Base-by-base conservation (phyloP, 345 rosid species). In the Mallotus nudiflorus region DNA sequence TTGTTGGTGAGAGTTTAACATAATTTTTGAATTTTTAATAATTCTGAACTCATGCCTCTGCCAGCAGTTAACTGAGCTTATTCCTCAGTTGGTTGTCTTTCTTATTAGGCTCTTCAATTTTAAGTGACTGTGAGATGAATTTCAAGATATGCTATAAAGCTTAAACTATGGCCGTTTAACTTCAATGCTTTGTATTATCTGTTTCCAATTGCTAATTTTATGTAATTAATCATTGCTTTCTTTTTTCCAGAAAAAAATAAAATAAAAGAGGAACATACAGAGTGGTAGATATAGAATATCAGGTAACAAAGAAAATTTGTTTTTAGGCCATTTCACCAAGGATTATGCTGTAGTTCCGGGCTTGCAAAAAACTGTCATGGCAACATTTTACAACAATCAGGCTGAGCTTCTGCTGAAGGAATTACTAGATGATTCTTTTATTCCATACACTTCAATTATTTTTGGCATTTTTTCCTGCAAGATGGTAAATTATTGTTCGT, bases 361-460 rank as follows among this genome's bases (percentile, higher is more conserved):
- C 13, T 65, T 71, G 70, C 27, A 65, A 60, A 39, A 61, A 35
- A 71, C 66, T 31, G 54, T 58, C 27, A 33, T 28, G 75, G 60
- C 45, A 35, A 76, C 67, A 56, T 75, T 89, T 56, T 86, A 85
- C 75, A 85, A 81, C 48, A 78, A 67, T 74, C 86, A 80, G 62
- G 89, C 89, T 20, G 86, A 85, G 76, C 61, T 69, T 66, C 73
- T 88, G 79, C 67, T 88, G 52, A 88, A 85, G 77, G 84, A 85
- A 9, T 53, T 88, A 59, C 76, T 86, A 15, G 83, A 86, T 22
- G 85, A 82, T 76, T 68, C 89, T 75, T 68, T 85, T 56, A 69
- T 88, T 12, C 91, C 91, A 12, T 86, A 83, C 81, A 83, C 88
- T 73, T 85, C 91, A 28, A 70, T 86, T 40, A n/a, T 85, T 48